Percentiles rank a stretch among this genome's conserved stretches.
Evolutionary conservation across 78 protist genomes (phyloP).

Genomic region (Protostelium mycophagum): DNA sequence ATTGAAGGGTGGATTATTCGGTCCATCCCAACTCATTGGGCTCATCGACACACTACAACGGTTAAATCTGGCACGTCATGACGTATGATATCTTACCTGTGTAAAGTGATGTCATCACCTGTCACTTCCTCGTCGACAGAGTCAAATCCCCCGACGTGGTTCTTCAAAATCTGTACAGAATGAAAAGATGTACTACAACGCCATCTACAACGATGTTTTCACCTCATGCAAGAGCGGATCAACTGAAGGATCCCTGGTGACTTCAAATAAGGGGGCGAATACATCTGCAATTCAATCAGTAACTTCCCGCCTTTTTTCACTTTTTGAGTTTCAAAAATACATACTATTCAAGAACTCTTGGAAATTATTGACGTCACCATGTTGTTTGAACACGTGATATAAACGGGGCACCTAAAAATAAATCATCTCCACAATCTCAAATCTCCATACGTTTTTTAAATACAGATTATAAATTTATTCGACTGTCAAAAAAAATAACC

Average conservation of each 20-base stretch:
- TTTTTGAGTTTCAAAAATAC: too few species aligned
- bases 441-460: neutral
- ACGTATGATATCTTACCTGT: conserved; percentile 49
- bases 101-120: conserved; percentile 43
- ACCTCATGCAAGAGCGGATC: conserved; percentile 41
- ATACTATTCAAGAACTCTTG: neutral
- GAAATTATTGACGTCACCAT: neutral
- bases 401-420: neutral
- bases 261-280: conserved; percentile 96
- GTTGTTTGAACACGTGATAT: neutral
- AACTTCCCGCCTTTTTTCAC: neutral
- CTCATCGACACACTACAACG: neutral
- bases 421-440: neutral
- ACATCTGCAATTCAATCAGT: conserved; percentile 59
- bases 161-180: conserved; percentile 43
- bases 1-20: conserved; percentile 92
- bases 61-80: conserved; percentile 65
- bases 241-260: conserved; percentile 72
- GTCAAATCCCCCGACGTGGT: conserved; percentile 93
- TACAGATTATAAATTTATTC: too few species aligned
- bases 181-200: neutral
- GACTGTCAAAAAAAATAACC: neutral
- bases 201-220: neutral
- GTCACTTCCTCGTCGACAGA: conserved; percentile 95
- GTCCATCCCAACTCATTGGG: neutral